Evolutionary conservation across 2,329 filamentous ascomycete species (phyloP), one percentile per base, ranked within the genome.

Genomic region (Raffaelea ambrosiae): DNA sequence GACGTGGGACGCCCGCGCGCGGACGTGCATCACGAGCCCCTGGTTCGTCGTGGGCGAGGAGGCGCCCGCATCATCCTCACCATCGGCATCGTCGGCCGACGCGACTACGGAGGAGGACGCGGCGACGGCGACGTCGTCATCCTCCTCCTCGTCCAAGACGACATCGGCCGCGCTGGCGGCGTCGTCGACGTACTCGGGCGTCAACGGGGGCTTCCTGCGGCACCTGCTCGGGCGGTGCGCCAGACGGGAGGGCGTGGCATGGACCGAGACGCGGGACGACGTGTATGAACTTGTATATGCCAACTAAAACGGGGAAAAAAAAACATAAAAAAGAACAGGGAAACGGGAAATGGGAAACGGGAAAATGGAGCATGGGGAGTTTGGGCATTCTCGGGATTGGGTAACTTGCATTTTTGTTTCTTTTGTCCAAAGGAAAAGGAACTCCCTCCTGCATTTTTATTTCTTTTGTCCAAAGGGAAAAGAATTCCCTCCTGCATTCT

Each of bases 21-120:
- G 62, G 53, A 56, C 60, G 49, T 77, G 74, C 58, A 63, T 68
- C 52, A 63, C 61, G 43, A 72, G 69, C 35, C 71, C 73, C 20
- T 77, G 73, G 74, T 59, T 74, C 46, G 65, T 74, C 36, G 58
- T 76, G 3, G 74, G 73, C 7, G 41, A 56, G 29, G 53, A 53
- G 3, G 56, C 61, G 13, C 35, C 35, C 14, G 8, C 18, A 19
- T 14, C 35, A 5, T 38, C 35, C 18, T 38, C 26, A 7, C 26
- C 26, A 29, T 13, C 26, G 26, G 26, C 26, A 29, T 7, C 26
- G 7, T 29, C 26, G 26, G 21, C 13, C n/a, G 21, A 44, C 4
- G 38, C n/a, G 21, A 44, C 4, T 10, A 11, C 16, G 10, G 20
- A 20, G 2, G 13, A 41, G 26, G 22, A 7, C 44, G 22, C 21